Conservation (phyloP, 78 protist species). For the Tieghemostelium lacteum region DNA sequence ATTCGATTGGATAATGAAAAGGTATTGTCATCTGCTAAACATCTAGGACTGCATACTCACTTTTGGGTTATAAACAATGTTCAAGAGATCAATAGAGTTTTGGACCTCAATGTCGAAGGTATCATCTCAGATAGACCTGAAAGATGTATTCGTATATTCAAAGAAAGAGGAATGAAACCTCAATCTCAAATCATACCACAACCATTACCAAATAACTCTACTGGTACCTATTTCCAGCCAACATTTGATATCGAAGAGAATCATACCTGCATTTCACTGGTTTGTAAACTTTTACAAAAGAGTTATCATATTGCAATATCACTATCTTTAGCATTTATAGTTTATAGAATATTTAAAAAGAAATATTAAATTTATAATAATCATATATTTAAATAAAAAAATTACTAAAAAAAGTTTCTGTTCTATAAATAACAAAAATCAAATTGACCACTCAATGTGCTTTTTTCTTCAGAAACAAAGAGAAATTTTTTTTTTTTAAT, state of each 20-base stretch:
- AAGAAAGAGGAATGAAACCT: background rate
- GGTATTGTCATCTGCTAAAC: conserved; percentile 13
- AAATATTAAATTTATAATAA: too few species aligned
- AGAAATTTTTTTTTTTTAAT: too few species aligned
- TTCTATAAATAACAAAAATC: too few species aligned
- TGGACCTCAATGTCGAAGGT: conserved; percentile 1
- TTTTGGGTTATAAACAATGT: conserved; percentile 45
- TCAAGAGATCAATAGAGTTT: conserved; percentile 6
- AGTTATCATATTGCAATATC: background rate
- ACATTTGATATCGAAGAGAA: conserved; percentile 10
- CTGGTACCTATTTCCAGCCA: conserved; percentile 63
- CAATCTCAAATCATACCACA: background rate
- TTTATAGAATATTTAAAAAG: background rate
- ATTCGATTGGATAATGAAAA: conserved; percentile 9
- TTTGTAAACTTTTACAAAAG: conserved; percentile 33
- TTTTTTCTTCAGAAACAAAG: too few species aligned
- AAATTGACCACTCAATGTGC: too few species aligned
- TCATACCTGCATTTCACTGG: conserved; percentile 39
- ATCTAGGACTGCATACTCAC: conserved; percentile 36
- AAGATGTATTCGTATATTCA: background rate
- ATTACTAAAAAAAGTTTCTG: too few species aligned
- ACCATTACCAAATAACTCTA: conserved; percentile 38
- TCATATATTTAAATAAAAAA: too few species aligned
- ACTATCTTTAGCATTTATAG: background rate
- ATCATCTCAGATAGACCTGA: conserved; percentile 57